Base-by-base conservation (phyloP, 2,329 filamentous ascomycete genomes). In the Calonectria henricotiae region DNA sequence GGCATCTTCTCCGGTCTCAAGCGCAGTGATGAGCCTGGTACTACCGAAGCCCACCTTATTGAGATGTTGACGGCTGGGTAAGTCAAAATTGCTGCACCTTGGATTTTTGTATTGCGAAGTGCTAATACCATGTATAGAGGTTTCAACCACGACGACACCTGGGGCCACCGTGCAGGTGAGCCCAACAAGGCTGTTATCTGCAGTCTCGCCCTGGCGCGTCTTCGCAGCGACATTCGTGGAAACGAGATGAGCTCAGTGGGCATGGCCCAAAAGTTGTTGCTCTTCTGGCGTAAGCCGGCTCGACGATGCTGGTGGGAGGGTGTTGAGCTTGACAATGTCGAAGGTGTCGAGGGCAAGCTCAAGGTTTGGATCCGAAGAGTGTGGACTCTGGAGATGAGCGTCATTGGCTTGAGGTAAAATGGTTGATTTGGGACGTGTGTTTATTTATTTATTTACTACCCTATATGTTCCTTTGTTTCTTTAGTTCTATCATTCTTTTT, bases 31-130 rank as follows among this genome's bases (percentile, higher is more conserved):
- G 96, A 99, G 83, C 92, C 94, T 20, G 96, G 96, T 23, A 98
- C 96, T 20, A 99, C 96, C 0, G 96, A 99, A 83, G 96, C 98
- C 76, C 96, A 99, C 86, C 87, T 99, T 44, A 99, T 99, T 79
- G 96, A 99, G 86, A 99, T 99, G 96, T 85, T 99, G 83, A 99
- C 96, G 65, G 96, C 96, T 80, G 96, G 96, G 96, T 98, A 87
- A 84, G 92, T 86, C 32, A 30, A 30, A 30, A 7, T 3, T 54
- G 2, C 37, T 25, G 5, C 3, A 25, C 4, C 15, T 7, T 17
- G 4, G 7, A 3, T 15, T 27, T 4, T n/a, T 13, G 35, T n/a
- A 4, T 49, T 13, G 25, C 15, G 5, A 23, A 63, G 72, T 30
- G 70, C 67, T 39, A 44, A n/a, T 35, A 32, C 43, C 17, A n/a